Base-by-base conservation (phyloP, 2,329 filamentous ascomycete genomes). In the Stagonosporopsis cucurbitacearum region DNA sequence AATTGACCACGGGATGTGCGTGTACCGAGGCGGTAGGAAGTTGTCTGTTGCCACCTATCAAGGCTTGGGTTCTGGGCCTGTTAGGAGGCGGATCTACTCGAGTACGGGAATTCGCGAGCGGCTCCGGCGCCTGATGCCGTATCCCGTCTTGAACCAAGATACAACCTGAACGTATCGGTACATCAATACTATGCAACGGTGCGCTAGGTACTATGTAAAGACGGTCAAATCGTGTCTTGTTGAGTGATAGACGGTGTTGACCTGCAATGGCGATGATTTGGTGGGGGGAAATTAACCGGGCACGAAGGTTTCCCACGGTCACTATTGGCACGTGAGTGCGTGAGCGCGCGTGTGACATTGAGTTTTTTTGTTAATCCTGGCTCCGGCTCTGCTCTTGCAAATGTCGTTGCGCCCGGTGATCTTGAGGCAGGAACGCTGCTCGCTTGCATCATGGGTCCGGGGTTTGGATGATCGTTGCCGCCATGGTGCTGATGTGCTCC, bases 261-360 rank as follows among this genome's bases (percentile, higher is more conserved):
- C 20, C 25, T 6, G n/a, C 13, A 13, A 17, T 36, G 4, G 1
- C 4, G 7, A 3, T 47, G 36, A 39, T 48, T 46, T 23, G 47
- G 26, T 28, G 12, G 23, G 23, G 23, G 25, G 17, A 28, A 33
- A 17, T 13, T 42, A 9, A 37, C 42, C 37, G 35, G 12, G n/a
- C 30, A 25, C 8, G 9, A 36, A 20, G 17, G 4, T 36, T 41
- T 44, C 33, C 20, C 26, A 41, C 36, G 42, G 42, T 23, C 25
- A 40, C 5, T 17, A 1, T 19, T 23, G 11, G 37, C 53, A 56
- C 47, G 37, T 47, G 53, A 51, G 48, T n/a, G 47, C 53, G 53
- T 44, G 48, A 45, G 35, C 26, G 47, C 53, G 47, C 46, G 47
- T 56, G 47, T 47, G 20, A n/a, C 30, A 15, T 37, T 30, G 43